Base-by-base conservation (phyloP, 106 monocot species). In the Hemerocallis citrina region DNA sequence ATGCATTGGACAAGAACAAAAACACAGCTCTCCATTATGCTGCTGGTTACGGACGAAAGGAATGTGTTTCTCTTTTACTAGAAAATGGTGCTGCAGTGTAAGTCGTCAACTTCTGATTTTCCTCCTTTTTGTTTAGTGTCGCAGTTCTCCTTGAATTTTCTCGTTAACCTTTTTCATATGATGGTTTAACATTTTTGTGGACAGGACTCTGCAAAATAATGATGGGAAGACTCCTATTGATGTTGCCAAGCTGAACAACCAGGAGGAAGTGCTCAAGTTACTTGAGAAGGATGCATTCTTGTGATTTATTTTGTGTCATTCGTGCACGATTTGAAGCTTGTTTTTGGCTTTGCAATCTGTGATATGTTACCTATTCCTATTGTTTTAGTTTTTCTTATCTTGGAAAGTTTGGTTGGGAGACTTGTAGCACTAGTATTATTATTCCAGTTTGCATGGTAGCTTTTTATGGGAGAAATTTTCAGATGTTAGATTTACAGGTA, bases 11-110 rank as follows among this genome's bases (percentile, higher is more conserved):
- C 89, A 95, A 95, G 73, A 95, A 95, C 78, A 95, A 95, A 38
- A 95, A 95, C 63, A 89, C 89, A 7, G 79, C 94, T 30, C 94
- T 95, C 52, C 94, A 95, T 62, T 95, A 89, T 74, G 89, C 94
- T 56, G 82, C 94, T 62, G 94, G 94, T 16, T 95, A 95, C 62
- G 94, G 94, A 14, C 80, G 81, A 4, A 89, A 95, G 70, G 94
- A 95, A 44, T 95, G 94, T 58, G 94, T 95, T 31, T 83, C 73
- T 12, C 77, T 89, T 66, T 75, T 95, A 9, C 44, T 95, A 52
- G 78, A 95, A 19, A 63, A 86, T 48, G 94, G 89, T 10, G 89
- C 94, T 16, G 89, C 94, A 40, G 94, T 95, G 94, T 95, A 90
- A 83, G 94, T 63, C 34, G 37, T 30, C 23, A 23, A 7, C 24